Percentiles rank a stretch among this genome's conserved stretches.
Conservation (phyloP, 441 rosid species). For the Melastoma candidum region DNA sequence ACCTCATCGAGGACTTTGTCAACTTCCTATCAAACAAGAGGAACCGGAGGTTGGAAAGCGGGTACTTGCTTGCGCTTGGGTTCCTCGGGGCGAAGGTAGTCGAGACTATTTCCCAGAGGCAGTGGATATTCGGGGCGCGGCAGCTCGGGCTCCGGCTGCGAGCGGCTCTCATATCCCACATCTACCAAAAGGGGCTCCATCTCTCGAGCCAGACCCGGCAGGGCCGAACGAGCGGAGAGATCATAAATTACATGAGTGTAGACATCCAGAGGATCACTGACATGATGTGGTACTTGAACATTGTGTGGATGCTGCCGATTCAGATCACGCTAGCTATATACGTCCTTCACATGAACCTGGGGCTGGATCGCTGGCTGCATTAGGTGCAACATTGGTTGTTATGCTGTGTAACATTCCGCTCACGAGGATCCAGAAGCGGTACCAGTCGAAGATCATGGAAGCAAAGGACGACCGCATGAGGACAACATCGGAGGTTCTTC, state of each 20-base stretch:
- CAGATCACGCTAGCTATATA: constrained; percentile 73
- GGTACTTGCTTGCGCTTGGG: constrained; percentile 71
- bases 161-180: constrained; percentile 72
- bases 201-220: constrained; percentile 76
- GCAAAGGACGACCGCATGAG: constrained; percentile 89
- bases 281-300: constrained; percentile 69
- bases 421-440: constrained; percentile 59
- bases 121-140: constrained; percentile 96
- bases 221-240: constrained; percentile 87
- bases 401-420: constrained; percentile 79
- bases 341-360: constrained; percentile 54
- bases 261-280: constrained; percentile 85
- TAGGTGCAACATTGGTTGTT: constrained; percentile 63
- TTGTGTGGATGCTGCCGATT: constrained; percentile 76
- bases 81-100: constrained; percentile 77
- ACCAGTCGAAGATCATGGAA: constrained; percentile 82
- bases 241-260: constrained; percentile 92
- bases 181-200: constrained; percentile 73
- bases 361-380: constrained; percentile 61
- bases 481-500: constrained; percentile 78
- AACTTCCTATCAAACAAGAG: constrained; percentile 45
- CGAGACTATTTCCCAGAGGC: constrained; percentile 84
- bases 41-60: constrained; percentile 37
- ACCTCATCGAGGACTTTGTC: constrained; percentile 73
- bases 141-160: constrained; percentile 81